phyloP scores from a whole-genome alignment of 148 eudicot species.

The Arbutus unedo region DNA sequence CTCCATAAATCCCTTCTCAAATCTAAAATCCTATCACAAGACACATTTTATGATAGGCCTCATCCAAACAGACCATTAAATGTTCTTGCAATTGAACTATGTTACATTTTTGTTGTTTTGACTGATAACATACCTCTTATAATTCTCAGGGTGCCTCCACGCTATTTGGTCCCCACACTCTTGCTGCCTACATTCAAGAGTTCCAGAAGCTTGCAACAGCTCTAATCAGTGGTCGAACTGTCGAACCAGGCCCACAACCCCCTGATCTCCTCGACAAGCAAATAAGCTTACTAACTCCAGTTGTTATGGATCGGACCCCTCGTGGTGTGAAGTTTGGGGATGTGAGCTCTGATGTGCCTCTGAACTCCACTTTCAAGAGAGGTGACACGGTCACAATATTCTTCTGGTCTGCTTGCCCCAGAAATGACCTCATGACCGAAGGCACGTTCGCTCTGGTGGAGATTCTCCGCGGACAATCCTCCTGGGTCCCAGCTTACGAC shows the following conservation, averaged over 20 bases:
- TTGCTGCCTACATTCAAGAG: slow-evolving; percentile 82
- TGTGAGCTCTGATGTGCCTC: slow-evolving; percentile 46
- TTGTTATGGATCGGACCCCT: slow-evolving; percentile 69
- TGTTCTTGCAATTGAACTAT: neutral
- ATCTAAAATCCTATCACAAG: neutral
- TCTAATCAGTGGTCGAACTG: slow-evolving; percentile 40
- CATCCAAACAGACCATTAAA: neutral
- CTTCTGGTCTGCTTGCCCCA: slow-evolving; percentile 89
- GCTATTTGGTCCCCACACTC: slow-evolving; percentile 88
- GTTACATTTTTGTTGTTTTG: neutral
- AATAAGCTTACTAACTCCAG: slow-evolving; percentile 73
- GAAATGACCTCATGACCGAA: slow-evolving; percentile 93
- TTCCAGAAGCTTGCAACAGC: slow-evolving; percentile 77
- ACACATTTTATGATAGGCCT: neutral
- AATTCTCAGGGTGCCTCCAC: slow-evolving; percentile 87
- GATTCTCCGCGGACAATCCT: slow-evolving; percentile 49
- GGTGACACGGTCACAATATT: slow-evolving; percentile 57
- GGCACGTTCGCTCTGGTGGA: slow-evolving; percentile 86
- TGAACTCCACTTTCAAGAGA: slow-evolving; percentile 62
- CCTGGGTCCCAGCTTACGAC: slow-evolving; percentile 77
- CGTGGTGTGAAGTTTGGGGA: slow-evolving; percentile 67
- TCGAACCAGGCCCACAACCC: slow-evolving; percentile 76
- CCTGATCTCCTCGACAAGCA: slow-evolving; percentile 84
- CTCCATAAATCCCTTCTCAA: neutral
- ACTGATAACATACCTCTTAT: neutral